Conservation (phyloP, 495 filamentous ascomycete species). For the Niebla homalea region DNA sequence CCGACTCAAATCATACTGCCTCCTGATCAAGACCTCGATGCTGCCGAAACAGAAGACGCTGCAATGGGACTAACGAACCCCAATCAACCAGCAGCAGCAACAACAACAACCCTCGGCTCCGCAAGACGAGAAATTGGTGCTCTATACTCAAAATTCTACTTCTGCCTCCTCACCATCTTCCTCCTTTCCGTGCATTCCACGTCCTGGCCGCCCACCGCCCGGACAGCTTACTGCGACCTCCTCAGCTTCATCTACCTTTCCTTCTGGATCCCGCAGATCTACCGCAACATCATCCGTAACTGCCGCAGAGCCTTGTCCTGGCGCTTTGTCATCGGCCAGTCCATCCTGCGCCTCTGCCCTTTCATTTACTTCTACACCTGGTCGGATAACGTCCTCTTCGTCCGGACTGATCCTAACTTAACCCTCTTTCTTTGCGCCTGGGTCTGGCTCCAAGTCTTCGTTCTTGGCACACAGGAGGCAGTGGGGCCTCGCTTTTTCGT, state of each 20-base stretch:
- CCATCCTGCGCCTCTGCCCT: constrained; percentile 58
- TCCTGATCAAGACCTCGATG: constrained; percentile 65
- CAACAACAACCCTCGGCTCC: constrained; percentile 23
- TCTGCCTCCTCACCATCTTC: constrained; percentile 53
- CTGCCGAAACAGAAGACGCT: constrained; percentile 36
- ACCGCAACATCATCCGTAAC: constrained; percentile 80
- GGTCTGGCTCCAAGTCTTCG: constrained; percentile 85
- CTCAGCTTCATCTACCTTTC: constrained; percentile 65
- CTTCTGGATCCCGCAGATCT: constrained; percentile 84
- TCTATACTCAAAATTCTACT: constrained; percentile 68
- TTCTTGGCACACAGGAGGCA: constrained; percentile 64
- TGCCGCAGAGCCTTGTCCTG: constrained; percentile 76
- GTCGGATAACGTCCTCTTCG: constrained; percentile 63
- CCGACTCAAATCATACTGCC: constrained; percentile 63
- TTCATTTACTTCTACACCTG: constrained; percentile 70
- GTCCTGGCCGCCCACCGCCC: constrained; percentile 57
- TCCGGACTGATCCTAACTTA: constrained; percentile 51
- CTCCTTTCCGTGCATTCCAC: constrained; percentile 64
- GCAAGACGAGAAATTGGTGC: constrained; percentile 48
- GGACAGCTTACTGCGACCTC: constrained; percentile 55
- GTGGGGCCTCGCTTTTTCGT: constrained; percentile 74
- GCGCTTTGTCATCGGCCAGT: constrained; percentile 80
- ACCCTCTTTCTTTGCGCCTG: constrained; percentile 55
- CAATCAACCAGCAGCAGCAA: constrained; percentile 11
- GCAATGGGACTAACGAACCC: constrained; percentile 12